Evolutionary conservation across 768 basidiomycete species (phyloP).

Genomic region (Phlebiopsis gigantea): DNA sequence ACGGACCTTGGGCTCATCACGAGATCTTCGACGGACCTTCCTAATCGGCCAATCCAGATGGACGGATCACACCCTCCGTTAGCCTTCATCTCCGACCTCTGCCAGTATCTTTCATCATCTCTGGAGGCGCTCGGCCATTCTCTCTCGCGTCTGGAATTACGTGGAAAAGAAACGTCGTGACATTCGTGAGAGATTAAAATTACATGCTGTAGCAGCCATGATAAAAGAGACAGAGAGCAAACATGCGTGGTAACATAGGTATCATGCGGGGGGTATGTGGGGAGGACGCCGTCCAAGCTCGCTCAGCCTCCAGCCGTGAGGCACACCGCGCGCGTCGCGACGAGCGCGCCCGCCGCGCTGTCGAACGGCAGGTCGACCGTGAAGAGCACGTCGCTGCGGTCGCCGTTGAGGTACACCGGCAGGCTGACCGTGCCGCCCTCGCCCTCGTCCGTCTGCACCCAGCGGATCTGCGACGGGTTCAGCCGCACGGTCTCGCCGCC

Average conservation of each 20-base stretch:
- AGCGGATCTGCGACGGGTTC: slow-evolving; percentile 78
- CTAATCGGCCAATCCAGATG: not conserved
- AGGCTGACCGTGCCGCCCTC: slow-evolving; percentile 57
- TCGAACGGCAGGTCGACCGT: slow-evolving; percentile 83
- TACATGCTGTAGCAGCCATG: not conserved
- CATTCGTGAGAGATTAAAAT: not conserved
- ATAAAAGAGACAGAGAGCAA: not conserved
- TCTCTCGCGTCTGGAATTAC: not conserved
- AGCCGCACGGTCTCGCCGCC: slow-evolving; percentile 78
- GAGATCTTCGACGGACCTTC: slow-evolving; percentile 6
- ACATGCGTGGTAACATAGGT: not conserved
- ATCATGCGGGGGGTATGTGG: not conserved
- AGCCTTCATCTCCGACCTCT: not conserved
- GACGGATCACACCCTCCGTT: slow-evolving; percentile 1
- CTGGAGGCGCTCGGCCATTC: not conserved
- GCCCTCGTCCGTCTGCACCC: slow-evolving; percentile 56
- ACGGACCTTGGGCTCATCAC: slow-evolving; percentile 10
- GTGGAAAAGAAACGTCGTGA: not conserved
- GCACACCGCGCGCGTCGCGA: slow-evolving; percentile 87
- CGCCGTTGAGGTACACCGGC: slow-evolving; percentile 89
- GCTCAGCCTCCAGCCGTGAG: slow-evolving; percentile 71
- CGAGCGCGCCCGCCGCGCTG: slow-evolving; percentile 55
- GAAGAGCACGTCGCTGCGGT: slow-evolving; percentile 87
- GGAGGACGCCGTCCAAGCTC: not conserved
- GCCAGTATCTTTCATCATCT: not conserved